Conservation (phyloP, 768 basidiomycete genomes). For the Pilatotrama ljubarskyi region DNA sequence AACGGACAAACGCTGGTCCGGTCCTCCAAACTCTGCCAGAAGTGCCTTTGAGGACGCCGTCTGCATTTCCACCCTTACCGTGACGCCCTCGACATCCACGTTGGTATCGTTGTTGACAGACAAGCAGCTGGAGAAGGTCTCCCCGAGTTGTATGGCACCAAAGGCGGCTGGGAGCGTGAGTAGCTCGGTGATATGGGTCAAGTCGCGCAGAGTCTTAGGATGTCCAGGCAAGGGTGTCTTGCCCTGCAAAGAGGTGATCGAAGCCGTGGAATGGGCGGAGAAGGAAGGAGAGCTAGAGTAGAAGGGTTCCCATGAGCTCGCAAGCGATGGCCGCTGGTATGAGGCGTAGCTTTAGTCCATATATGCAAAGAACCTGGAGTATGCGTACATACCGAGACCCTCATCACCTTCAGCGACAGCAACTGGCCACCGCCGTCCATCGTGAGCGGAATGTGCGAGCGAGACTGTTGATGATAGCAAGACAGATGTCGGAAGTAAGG, state of each 20-base stretch:
- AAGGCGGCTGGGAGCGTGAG: constrained; percentile 82
- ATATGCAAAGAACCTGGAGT: background rate
- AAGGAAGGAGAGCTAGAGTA: constrained; percentile 83
- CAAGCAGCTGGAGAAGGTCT: constrained; percentile 82
- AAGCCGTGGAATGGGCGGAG: constrained; percentile 77
- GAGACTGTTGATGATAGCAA: too few species aligned
- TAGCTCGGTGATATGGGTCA: constrained; percentile 76
- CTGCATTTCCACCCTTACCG: constrained; percentile 82
- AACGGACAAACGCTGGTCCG: constrained; percentile 46
- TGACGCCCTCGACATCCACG: constrained; percentile 60
- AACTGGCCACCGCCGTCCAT: constrained; percentile 63
- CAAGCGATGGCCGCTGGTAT: constrained; percentile 57
- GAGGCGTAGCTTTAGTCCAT: constrained; percentile 7
- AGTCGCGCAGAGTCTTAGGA: constrained; percentile 82
- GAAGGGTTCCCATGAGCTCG: constrained; percentile 82
- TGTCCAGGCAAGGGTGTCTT: constrained; percentile 66
- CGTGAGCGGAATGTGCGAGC: background rate
- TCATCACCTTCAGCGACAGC: constrained; percentile 84
- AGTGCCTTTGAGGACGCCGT: constrained; percentile 66
- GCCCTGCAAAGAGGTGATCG: constrained; percentile 76
- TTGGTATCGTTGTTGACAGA: constrained; percentile 80
- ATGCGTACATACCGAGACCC: constrained; percentile 71
- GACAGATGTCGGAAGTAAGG: too few species aligned
- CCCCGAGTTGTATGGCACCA: constrained; percentile 85
- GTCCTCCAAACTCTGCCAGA: constrained; percentile 64